Evolutionary conservation across 2,329 filamentous ascomycete species (phyloP).

Genomic region (Ascochyta viciae-villosae): DNA sequence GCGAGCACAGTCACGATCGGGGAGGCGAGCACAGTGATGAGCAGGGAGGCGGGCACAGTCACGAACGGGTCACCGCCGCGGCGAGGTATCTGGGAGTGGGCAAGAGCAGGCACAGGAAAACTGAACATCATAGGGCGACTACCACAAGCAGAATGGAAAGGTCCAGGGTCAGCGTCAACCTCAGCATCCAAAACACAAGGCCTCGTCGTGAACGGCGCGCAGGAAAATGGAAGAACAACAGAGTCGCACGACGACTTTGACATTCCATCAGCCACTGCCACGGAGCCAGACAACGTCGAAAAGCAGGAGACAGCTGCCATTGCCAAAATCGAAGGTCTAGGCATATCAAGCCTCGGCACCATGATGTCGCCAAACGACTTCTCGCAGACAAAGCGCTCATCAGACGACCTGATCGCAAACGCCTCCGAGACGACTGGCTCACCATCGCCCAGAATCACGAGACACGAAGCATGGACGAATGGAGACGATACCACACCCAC

Average conservation of each 20-base stretch:
- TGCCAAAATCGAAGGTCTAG: conserved; percentile 35
- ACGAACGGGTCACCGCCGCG: conserved; percentile 22
- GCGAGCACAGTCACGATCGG: too few species aligned
- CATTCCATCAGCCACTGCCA: conserved; percentile 37
- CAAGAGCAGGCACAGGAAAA: conserved; percentile 37
- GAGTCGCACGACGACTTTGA: conserved; percentile 41
- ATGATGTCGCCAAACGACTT: conserved; percentile 33
- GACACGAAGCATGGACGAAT: conserved; percentile 23
- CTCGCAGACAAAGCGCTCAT: conserved; percentile 44
- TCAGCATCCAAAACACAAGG: conserved; percentile 23
- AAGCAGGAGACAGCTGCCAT: conserved; percentile 18
- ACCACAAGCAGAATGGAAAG: conserved; percentile 40
- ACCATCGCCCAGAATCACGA: conserved; percentile 27
- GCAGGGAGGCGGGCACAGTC: too few species aligned
- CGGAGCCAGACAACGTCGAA: conserved; percentile 25
- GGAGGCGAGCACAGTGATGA: too few species aligned
- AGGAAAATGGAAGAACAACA: conserved; percentile 16
- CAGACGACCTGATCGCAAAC: conserved; percentile 42
- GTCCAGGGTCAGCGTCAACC: conserved; percentile 23
- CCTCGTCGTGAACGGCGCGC: conserved; percentile 15
- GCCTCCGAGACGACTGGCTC: conserved; percentile 34
- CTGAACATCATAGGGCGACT: conserved; percentile 40
- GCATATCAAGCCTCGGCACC: conserved; percentile 24
- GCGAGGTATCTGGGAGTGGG: conserved; percentile 46
- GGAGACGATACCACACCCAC: conserved; percentile 23